Evolutionary conservation across 1,139 yeast species (phyloP).

Genomic region (Yamadazyma mexicana): DNA sequence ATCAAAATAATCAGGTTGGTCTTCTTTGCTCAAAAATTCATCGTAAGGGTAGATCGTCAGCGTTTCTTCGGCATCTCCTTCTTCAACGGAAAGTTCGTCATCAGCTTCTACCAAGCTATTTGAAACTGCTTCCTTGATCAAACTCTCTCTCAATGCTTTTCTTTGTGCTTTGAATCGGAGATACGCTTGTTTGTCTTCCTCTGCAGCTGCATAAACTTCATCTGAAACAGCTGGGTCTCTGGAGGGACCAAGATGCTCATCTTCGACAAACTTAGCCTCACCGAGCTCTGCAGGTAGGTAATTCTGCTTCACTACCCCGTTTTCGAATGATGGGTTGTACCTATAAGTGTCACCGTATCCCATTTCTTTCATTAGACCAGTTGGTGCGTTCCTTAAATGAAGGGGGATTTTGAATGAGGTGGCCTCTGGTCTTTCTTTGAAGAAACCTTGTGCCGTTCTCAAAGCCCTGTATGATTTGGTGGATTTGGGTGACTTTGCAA

Average conservation of each 20-base stretch:
- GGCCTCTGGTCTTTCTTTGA: conserved; percentile 62
- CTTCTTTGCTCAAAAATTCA: conserved; percentile 36
- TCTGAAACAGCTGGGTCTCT: conserved; percentile 28
- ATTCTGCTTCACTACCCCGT: conserved; percentile 72
- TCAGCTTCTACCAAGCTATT: conserved; percentile 1
- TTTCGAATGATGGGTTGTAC: conserved; percentile 76
- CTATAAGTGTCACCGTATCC: conserved; percentile 86
- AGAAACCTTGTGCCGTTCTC: conserved; percentile 58
- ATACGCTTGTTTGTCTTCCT: conserved; percentile 28
- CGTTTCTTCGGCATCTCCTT: conserved; percentile 4
- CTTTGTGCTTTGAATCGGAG: conserved; percentile 24
- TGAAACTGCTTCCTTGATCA: conserved; percentile 8
- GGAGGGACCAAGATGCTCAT: conserved; percentile 33
- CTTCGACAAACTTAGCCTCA: conserved; percentile 36
- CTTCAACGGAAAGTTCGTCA: too few relatives aligned
- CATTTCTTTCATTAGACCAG: conserved; percentile 79
- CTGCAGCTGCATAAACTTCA: conserved; percentile 22
- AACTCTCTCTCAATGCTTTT: conserved; percentile 13
- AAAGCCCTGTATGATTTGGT: conserved; percentile 83
- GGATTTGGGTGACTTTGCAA: conserved; percentile 84
- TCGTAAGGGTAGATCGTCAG: conserved; percentile 27
- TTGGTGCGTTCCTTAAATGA: conserved; percentile 93
- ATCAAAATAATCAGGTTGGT: conserved; percentile 41
- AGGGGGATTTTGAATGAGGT: conserved; percentile 68
- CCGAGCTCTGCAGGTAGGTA: conserved; percentile 60